Conservation (phyloP, 306 rosid genomes). For the Ormosia emarginata region DNA sequence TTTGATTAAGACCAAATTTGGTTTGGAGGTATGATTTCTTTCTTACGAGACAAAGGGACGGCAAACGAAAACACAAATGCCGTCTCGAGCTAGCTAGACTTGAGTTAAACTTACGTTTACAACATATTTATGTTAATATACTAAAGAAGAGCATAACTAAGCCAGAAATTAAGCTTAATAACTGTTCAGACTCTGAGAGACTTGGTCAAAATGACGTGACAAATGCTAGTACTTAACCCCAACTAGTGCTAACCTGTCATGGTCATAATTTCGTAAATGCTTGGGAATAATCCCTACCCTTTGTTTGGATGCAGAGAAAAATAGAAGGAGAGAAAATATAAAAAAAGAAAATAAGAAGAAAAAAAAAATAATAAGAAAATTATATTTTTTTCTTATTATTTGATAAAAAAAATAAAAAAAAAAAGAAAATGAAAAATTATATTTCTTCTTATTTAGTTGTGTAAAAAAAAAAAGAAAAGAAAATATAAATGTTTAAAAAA, state of each 20-base stretch:
- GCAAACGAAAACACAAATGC: slow-evolving; percentile 1
- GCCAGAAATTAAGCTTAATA: background rate
- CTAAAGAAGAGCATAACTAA: background rate
- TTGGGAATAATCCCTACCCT: background rate
- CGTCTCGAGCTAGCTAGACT: background rate
- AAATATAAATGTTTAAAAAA: too few relatives aligned
- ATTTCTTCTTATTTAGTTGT: too few relatives aligned
- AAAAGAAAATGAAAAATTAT: too few relatives aligned
- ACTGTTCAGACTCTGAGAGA: background rate
- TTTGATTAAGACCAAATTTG: background rate
- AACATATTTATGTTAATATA: background rate
- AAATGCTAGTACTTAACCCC: background rate
- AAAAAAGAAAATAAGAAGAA: too few relatives aligned
- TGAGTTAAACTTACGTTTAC: background rate
- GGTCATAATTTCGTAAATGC: background rate
- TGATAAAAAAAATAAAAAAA: too few relatives aligned
- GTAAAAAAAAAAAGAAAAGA: too few relatives aligned
- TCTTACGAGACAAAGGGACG: background rate
- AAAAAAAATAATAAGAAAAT: too few relatives aligned
- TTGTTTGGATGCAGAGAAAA: too few relatives aligned
- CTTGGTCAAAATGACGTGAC: background rate
- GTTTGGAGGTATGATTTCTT: background rate
- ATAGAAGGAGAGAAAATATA: too few relatives aligned
- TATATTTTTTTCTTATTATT: too few relatives aligned
- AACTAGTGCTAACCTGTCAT: background rate